Base-by-base conservation (phyloP, 257 asterid species). In the Forsythia suspensa region DNA sequence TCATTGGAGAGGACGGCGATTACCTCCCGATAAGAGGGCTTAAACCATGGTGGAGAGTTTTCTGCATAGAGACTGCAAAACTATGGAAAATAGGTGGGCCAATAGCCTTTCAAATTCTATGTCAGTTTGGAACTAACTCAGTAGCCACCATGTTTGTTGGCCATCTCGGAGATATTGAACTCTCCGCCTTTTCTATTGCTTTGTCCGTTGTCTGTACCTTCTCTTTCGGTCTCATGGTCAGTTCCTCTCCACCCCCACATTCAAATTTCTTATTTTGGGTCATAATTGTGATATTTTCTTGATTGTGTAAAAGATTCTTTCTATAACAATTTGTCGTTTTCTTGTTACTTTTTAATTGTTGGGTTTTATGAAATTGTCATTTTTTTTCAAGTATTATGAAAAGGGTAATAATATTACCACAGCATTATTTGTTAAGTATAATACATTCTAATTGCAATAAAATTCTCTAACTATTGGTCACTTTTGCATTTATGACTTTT, bases 61-160 rank as follows among this genome's bases (percentile, higher is more conserved):
- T 91, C 69, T 82, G 92, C 73, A 76, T 86, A 6, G 97, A 92
- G 71, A 85, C 96, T 3, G 82, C 59, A 9, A 91, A 91, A 80
- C 75, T 91, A 3, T 91, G 97, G 97, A 72, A 77, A 6, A 89
- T 93, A 0, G 94, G 92, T 0, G 95, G 91, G 0, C 97, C 97
- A 0, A 93, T 93, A 20, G 97, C 96, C 8, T 82, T 93, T 6
- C 94, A 85, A 73, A 86, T 93, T 70, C 70, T 90, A 0, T 93
- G 97, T n/a, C 94, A 91, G 84, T 93, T 65, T 63, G 88, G 87
- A 20, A 84, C 67, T 34, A 79, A 63, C 80, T 70, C 92, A 8
- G 87, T 88, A 6, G 82, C 96, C 16, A 82, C 80, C 74, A 80
- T 93, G 41, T 93, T 90, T 83, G 96, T 89, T 61, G 98, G 98